Conservation (phyloP, 257 asterid genomes). For the Parsonsia alboflavescens region DNA sequence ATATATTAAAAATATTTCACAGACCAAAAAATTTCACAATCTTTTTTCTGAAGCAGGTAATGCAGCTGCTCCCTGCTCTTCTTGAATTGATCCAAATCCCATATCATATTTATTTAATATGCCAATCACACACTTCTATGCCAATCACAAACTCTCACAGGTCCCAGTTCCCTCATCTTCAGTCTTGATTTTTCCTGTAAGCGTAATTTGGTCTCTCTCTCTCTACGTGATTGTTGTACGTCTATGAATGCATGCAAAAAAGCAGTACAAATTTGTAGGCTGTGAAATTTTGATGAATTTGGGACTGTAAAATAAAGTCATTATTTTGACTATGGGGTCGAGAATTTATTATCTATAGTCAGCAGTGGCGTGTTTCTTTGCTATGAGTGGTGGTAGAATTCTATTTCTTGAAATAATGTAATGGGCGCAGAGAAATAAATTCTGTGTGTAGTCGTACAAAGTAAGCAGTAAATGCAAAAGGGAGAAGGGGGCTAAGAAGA, state of each 20-base stretch:
- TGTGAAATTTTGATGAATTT: not conserved
- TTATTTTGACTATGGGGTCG: constrained; percentile 12
- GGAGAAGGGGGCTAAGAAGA: constrained; percentile 15
- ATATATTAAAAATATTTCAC: too few relatives aligned
- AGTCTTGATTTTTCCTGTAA: constrained; percentile 8
- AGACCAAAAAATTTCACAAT: constrained; percentile 16
- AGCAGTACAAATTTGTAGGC: not conserved
- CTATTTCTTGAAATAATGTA: constrained; percentile 7
- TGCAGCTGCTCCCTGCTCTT: not conserved
- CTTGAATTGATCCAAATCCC: not conserved
- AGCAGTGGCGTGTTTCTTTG: constrained; percentile 14
- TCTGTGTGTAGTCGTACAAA: constrained; percentile 8
- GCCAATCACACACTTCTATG: not conserved
- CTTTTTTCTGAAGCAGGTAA: constrained; percentile 13
- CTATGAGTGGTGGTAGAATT: not conserved
- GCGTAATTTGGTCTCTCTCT: not conserved
- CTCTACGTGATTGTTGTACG: not conserved
- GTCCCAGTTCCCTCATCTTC: not conserved
- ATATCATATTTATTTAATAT: too few relatives aligned
- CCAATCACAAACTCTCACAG: not conserved
- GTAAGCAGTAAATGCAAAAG: constrained; percentile 33
- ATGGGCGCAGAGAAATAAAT: constrained; percentile 25
- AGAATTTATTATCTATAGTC: constrained; percentile 11
- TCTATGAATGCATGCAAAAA: not conserved
- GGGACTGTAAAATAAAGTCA: not conserved